Percentiles rank a stretch among this genome's conserved stretches.
These are phyloP conservation scores for Juglanconis oblonga DNA, from an alignment of 2,329 filamentous ascomycete species.

Conservation along the genomic window DNA sequence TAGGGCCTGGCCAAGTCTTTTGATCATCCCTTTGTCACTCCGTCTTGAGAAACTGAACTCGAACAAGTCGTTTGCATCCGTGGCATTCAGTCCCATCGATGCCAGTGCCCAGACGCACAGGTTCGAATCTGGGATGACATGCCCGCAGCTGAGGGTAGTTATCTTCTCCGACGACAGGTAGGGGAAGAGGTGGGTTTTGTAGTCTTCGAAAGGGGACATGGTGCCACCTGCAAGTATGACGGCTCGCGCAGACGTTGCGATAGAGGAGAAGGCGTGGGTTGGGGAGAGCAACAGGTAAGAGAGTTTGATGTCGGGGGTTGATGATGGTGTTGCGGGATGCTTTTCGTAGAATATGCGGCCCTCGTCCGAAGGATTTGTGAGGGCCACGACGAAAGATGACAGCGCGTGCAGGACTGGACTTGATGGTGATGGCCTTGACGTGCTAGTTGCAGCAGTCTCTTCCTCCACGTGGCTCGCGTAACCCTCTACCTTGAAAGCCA, in stretches of 20 bases:
- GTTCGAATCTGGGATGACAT: conserved; percentile 83
- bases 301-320: conserved; percentile 52
- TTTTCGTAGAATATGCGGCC: conserved; percentile 65
- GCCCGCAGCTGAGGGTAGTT: conserved; percentile 84
- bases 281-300: conserved; percentile 90
- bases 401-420: conserved; percentile 55
- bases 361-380: conserved; percentile 81
- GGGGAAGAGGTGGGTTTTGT: conserved; percentile 80
- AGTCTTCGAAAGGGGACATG: conserved; percentile 96
- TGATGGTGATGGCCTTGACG: conserved; percentile 56
- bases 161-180: conserved; percentile 63
- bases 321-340: conserved; percentile 20
- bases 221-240: conserved; percentile 92
- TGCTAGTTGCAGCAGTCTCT: conserved; percentile 30
- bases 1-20: conserved; percentile 71
- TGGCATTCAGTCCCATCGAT: conserved; percentile 36
- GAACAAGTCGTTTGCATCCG: conserved; percentile 47
- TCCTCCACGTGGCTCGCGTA: conserved; percentile 67
- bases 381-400: conserved; percentile 66
- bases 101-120: conserved; percentile 74
- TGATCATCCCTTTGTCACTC: conserved; percentile 64
- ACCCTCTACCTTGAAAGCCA: conserved; percentile 91
- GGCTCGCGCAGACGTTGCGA: conserved; percentile 79
- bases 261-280: conserved; percentile 83
- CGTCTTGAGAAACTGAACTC: conserved; percentile 87